A percentile compares a stretch with the other conserved stretches of the same genome.
These are phyloP conservation scores for Alisma plantagoaquatica DNA, from an alignment of 106 monocot species.

Conservation along the genomic window DNA sequence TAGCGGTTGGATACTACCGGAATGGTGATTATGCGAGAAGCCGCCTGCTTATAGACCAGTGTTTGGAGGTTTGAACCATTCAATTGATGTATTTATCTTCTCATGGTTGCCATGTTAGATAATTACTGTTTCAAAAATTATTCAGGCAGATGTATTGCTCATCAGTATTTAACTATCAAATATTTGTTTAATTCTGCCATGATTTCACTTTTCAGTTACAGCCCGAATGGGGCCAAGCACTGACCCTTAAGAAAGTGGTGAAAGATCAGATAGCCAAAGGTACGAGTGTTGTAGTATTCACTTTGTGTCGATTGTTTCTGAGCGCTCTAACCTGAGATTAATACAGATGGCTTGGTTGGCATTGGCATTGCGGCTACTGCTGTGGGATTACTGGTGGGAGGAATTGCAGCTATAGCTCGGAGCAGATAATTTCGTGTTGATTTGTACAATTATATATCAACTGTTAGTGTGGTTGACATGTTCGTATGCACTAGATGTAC, in stretches of 20 bases:
- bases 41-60: conserved; percentile 50
- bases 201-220: conserved; percentile 53
- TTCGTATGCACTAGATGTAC: too few species aligned
- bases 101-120: too few species aligned
- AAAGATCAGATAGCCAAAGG: conserved; percentile 79
- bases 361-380: conserved; percentile 71
- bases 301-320: background rate
- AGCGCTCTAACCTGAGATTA: too few species aligned
- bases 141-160: too few species aligned
- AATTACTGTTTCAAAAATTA: too few species aligned
- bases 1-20: conserved; percentile 74
- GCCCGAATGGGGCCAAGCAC: conserved; percentile 85
- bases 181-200: background rate
- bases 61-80: conserved; percentile 75
- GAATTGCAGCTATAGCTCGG: conserved; percentile 48
- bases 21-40: conserved; percentile 73
- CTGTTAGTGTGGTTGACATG: too few species aligned
- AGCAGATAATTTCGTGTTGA: conserved; percentile 48
- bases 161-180: too few species aligned
- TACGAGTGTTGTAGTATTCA: conserved; percentile 4
- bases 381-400: conserved; percentile 55
- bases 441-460: too few species aligned
- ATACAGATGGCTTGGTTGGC: conserved; percentile 68
- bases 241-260: conserved; percentile 56
- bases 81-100: too few species aligned